Conservation (phyloP, 108 stramenopile species). For the Pseudonitzschia multiseries region DNA sequence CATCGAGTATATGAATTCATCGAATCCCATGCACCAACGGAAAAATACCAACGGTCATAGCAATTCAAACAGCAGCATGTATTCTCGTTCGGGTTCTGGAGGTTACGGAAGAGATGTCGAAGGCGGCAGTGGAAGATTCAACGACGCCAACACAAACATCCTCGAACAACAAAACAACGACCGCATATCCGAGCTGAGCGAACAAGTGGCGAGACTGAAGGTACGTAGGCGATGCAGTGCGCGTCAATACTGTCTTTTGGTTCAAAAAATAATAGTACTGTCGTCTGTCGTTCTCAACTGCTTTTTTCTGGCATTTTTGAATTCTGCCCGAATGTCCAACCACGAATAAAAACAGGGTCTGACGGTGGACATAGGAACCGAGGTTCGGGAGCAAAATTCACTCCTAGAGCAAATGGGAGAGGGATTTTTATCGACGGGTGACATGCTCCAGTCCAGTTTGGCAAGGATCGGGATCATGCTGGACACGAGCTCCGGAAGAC, state of each 20-base stretch:
- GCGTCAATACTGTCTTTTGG: too few species aligned
- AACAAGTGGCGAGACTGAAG: slow-evolving; percentile 82
- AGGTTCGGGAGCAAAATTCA: slow-evolving; percentile 85
- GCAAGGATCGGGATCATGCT: slow-evolving; percentile 84
- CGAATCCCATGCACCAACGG: slow-evolving; percentile 50
- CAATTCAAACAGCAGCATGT: slow-evolving; percentile 42
- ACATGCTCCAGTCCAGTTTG: slow-evolving; percentile 71
- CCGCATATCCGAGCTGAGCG: slow-evolving; percentile 75
- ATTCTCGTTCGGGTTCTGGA: slow-evolving; percentile 28
- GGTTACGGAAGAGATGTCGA: slow-evolving; percentile 61
- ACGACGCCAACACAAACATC: slow-evolving; percentile 77
- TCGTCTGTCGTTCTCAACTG: neutral
- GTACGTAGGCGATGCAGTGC: too few species aligned
- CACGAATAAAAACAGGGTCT: slow-evolving; percentile 54
- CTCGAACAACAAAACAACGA: slow-evolving; percentile 89
- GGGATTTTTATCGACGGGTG: slow-evolving; percentile 70
- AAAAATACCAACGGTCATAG: slow-evolving; percentile 36
- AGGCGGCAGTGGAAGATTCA: slow-evolving; percentile 55
- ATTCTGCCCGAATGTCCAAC: neutral
- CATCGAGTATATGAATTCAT: slow-evolving; percentile 9
- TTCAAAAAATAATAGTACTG: too few species aligned
- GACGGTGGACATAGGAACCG: slow-evolving; percentile 87
- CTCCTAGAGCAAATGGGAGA: slow-evolving; percentile 86
- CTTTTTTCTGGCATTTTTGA: neutral
- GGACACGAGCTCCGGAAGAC: slow-evolving; percentile 77